A percentile compares a stretch with the other conserved stretches of the same genome.
Conservation (phyloP, 2,329 filamentous ascomycete genomes). For the Trichoderma polysporum region DNA sequence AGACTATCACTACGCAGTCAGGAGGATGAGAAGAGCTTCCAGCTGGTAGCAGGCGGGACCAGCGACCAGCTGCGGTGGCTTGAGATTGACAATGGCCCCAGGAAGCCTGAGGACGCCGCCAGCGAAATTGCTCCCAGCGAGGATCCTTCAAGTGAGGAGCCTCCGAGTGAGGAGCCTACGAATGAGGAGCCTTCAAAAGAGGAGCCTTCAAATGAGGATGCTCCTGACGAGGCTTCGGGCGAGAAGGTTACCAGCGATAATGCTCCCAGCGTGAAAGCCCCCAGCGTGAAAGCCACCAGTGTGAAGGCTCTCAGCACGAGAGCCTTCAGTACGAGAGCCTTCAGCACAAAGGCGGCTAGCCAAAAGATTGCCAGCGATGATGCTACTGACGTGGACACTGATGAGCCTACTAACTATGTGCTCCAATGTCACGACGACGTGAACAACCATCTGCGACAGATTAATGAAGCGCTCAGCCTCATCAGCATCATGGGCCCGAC, state of each 20-base stretch:
- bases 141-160: background rate
- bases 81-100: constrained; percentile 11
- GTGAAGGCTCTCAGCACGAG: background rate
- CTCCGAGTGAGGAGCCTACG: background rate
- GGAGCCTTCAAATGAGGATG: background rate
- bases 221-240: background rate
- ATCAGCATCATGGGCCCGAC: constrained; percentile 20
- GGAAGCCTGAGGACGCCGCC: background rate
- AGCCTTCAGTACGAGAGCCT: background rate
- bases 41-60: constrained; percentile 12
- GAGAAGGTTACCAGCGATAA: background rate
- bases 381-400: constrained; percentile 5
- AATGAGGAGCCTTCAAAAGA: background rate
- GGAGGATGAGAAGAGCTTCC: constrained; percentile 10
- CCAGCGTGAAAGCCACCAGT: background rate
- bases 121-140: background rate
- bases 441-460: constrained; percentile 11
- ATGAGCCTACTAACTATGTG: constrained; percentile 5
- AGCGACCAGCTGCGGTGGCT: constrained; percentile 19
- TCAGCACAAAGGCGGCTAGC: background rate
- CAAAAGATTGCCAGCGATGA: background rate
- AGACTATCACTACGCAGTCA: background rate
- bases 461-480: constrained; percentile 16
- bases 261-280: background rate
- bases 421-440: constrained; percentile 13